phyloP scores from a whole-genome alignment of 257 asterid species.

The Solanum stenotomum region DNA sequence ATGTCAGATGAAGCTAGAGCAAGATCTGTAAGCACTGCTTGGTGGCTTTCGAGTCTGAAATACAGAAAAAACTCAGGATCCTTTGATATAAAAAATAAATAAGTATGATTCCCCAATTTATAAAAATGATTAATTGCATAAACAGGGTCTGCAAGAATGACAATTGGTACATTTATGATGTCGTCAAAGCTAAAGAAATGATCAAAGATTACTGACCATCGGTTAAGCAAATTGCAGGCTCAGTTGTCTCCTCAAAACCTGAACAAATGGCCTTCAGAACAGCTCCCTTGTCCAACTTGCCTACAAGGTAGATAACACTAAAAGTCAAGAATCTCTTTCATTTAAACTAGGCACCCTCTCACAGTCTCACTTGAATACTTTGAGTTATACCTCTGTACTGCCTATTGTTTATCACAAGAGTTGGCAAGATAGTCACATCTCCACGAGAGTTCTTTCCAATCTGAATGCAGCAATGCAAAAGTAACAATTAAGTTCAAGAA shows the following conservation, averaged over 20 bases:
- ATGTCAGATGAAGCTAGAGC: neutral
- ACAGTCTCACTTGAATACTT: neutral
- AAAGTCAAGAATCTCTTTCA: neutral
- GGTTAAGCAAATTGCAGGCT: constrained; percentile 52
- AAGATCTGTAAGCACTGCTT: neutral
- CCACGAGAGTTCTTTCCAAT: constrained; percentile 55
- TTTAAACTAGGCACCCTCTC: neutral
- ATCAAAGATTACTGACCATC: constrained; percentile 21
- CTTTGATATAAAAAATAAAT: neutral
- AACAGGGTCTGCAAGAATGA: neutral
- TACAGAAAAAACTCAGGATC: neutral
- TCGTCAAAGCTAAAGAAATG: neutral
- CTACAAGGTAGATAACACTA: constrained; percentile 8
- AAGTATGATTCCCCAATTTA: neutral
- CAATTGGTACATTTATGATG: neutral
- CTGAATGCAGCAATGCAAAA: constrained; percentile 11
- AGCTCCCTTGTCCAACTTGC: constrained; percentile 57
- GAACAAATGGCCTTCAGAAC: constrained; percentile 61
- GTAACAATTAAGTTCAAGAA: neutral
- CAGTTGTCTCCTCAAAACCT: constrained; percentile 61
- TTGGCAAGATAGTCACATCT: constrained; percentile 62
- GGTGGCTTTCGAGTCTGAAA: neutral
- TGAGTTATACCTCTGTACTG: constrained; percentile 47
- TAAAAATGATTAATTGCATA: neutral
- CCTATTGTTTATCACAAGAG: constrained; percentile 49